Base-by-base conservation (phyloP, 2,329 filamentous ascomycete genomes). In the Trichoderma sp. region DNA sequence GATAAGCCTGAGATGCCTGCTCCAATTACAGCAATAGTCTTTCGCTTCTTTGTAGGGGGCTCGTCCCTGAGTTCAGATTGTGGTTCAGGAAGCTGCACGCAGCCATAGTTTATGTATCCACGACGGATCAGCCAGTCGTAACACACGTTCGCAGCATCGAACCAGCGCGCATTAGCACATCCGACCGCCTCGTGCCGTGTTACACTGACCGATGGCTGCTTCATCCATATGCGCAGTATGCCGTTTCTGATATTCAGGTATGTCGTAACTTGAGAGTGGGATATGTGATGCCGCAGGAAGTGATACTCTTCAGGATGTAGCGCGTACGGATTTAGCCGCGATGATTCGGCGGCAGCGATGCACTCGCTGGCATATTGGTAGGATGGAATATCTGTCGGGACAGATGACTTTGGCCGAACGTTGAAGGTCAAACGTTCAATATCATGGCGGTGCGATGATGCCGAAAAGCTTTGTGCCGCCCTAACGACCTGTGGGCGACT, bases 81-180 rank as follows among this genome's bases (percentile, higher is more conserved):
- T 79, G 43, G 88, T 30, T 77, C 73, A 6, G 77, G 73, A 28
- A 94, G 83, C 77, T 94, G 89, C 3, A 96, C 88, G 80, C 96
- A 98, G 17, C 97, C 96, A 80, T 94, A 98, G 80, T 99, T 99
- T 84, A 99, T 97, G 80, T 97, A 97, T 23, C 96, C 96, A 74
- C 92, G 90, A 73, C 95, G 91, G 70, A 95, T 86, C 20, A 99
- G 88, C 95, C 95, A 99, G 80, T 97, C 91, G 79, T 96, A 97
- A 74, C 94, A 96, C 70, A 98, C 87, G 74, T 90, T 93, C 11
- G 96, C 95, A 59, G 95, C 88, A 72, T 94, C 92, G 80, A 97
- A 97, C 90, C 94, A 98, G 68, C 94, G 90, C 68, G 88, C 86
- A 77, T 97, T 94, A 66, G 94, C 93, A 83, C 95, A 98, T 4